These are phyloP conservation scores for Sideroxylon spinosum DNA, from an alignment of 179 eudicot species.

Conservation along the genomic window DNA sequence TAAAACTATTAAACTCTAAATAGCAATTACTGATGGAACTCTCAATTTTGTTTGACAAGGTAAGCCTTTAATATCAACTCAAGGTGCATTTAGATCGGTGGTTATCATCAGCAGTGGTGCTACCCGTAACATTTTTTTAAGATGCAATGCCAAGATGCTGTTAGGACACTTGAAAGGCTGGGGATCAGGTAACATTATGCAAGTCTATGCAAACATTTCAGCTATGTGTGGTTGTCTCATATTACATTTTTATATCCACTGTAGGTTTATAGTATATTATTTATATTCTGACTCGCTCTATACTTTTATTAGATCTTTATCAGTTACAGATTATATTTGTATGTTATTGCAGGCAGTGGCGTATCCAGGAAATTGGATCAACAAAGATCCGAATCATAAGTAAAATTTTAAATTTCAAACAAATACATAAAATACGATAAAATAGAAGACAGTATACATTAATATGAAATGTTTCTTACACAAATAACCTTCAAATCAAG, in stretches of 20 bases:
- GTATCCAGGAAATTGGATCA: no score
- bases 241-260: no score
- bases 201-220: not conserved
- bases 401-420: no score
- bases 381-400: no score
- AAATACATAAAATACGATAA: no score
- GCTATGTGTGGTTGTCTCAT: not conserved
- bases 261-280: no score
- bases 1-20: constrained; percentile 32
- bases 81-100: constrained; percentile 4
- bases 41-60: constrained; percentile 33
- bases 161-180: constrained; percentile 28
- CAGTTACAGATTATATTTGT: not conserved
- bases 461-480: no score
- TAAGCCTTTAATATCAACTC: not conserved
- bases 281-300: not conserved
- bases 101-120: not conserved
- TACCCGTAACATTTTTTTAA: constrained; percentile 28
- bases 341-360: constrained; percentile 31
- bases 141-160: constrained; percentile 36
- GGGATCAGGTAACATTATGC: constrained; percentile 22
- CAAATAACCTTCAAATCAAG: no score
- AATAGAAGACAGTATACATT: no score
- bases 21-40: constrained; percentile 30
- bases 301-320: not conserved